These are phyloP conservation scores for Kalanchoe fedtschenkoi DNA, from an alignment of 164 flowering plant species.

Conservation along the genomic window DNA sequence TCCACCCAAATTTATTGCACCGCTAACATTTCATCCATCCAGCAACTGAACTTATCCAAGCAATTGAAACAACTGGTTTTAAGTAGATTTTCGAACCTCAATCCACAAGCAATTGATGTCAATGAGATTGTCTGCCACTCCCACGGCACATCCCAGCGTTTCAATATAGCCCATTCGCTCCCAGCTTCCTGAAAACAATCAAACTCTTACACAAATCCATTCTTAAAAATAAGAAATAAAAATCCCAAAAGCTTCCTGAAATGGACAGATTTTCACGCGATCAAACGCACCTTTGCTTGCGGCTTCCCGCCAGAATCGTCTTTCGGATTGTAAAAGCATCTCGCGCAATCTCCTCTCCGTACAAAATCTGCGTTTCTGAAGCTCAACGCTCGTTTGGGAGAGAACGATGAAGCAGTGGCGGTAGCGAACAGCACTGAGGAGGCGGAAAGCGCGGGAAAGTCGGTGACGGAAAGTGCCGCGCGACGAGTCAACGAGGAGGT, in stretches of 20 bases:
- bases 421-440: background rate
- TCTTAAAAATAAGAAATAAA: background rate
- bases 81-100: constrained; percentile 34
- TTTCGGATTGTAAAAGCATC: background rate
- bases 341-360: background rate
- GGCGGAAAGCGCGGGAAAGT: background rate
- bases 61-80: background rate
- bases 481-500: background rate
- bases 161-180: constrained; percentile 46
- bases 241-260: too few relatives aligned
- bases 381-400: background rate
- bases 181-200: constrained; percentile 24
- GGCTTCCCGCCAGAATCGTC: background rate
- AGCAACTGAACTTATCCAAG: background rate
- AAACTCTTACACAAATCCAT: background rate
- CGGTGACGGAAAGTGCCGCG: background rate
- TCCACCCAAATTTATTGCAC: too few relatives aligned
- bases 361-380: background rate
- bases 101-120: constrained; percentile 72
- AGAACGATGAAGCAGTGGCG: background rate
- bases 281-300: background rate
- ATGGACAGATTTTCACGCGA: too few relatives aligned
- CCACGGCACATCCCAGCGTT: constrained; percentile 94
- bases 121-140: constrained; percentile 69
- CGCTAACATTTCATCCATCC: background rate